Evolutionary conservation across 2,329 filamentous ascomycete genomes (phyloP), one percentile per base, ranked within the genome.

Genomic region (Hypoxylon sp.): DNA sequence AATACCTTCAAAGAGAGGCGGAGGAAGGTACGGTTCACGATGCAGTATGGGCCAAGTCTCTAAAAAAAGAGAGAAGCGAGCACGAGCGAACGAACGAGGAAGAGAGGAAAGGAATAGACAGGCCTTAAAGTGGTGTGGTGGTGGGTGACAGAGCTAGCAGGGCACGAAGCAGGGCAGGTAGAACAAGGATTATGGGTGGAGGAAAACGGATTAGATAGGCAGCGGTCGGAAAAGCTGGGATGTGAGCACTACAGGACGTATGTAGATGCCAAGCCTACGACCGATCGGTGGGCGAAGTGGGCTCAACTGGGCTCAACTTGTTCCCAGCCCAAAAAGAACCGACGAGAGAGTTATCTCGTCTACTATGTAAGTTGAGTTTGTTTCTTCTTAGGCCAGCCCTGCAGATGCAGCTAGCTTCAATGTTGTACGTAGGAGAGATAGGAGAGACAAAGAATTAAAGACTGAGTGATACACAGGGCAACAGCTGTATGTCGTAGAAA

Each of bases 81-180:
- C 56, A 60, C 66, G 63, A 71, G 57, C 23, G 57, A 64, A 60
- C 52, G 57, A 61, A 60, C 45, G 64, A 45, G 32, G 48, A 51
- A 57, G 45, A 63, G 43, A 61, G 52, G 63, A 59, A 67, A 65
- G 56, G 63, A 57, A 68, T 61, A 63, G 56, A 61, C 45, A 65
- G 68, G 68, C 63, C 65, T 71, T 69, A 71, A 71, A 67, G 68
- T 53, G 68, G 68, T 70, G 41, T 49, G 52, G 61, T 60, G 64
- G 64, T 60, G 58, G 65, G 43, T 60, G 59, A 56, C 36, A 14
- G 32, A 36, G 30, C 46, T 63, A 51, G 34, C 60, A 52, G 53
- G 60, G 52, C 52, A 51, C 52, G 52, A 63, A 57, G 50, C 49
- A 41, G 34, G 46, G 46, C 46, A 36, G 34, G 34, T 61, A 63